phyloP scores from a whole-genome alignment of 306 rosid species.

The Rosa rugosa region DNA sequence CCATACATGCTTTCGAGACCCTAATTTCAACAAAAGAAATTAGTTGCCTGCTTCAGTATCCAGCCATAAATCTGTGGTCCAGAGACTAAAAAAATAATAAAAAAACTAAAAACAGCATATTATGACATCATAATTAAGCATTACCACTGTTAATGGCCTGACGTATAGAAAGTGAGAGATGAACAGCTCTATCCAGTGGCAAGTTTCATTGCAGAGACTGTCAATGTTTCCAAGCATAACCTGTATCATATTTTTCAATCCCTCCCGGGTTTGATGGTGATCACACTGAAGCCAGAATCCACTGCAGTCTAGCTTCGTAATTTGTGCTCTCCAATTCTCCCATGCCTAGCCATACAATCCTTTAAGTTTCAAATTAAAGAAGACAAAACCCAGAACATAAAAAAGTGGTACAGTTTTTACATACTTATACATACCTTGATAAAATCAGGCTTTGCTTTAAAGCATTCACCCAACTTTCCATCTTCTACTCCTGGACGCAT shows the following conservation, averaged over 20 bases:
- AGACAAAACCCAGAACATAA: conserved; percentile 8
- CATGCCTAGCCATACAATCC: conserved; percentile 60
- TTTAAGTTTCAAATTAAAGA: conserved; percentile 18
- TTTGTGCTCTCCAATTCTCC: conserved; percentile 92
- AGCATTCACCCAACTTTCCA: conserved; percentile 79
- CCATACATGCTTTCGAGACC: conserved; percentile 85
- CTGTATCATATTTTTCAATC: conserved; percentile 82
- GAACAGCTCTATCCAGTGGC: conserved; percentile 80
- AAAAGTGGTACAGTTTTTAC: conserved; percentile 1
- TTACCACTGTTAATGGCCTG: conserved; percentile 81
- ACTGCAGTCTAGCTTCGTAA: conserved; percentile 82
- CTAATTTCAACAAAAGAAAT: conserved; percentile 36
- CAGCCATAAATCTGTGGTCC: neutral
- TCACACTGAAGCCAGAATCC: conserved; percentile 76
- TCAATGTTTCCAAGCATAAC: conserved; percentile 78
- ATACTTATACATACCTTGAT: conserved; percentile 52
- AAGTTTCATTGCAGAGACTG: conserved; percentile 60
- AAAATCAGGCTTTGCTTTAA: conserved; percentile 81
- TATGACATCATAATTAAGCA: conserved; percentile 5
- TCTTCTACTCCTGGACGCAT: conserved; percentile 57
- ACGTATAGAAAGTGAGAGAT: conserved; percentile 74
- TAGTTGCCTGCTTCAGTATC: conserved; percentile 26
- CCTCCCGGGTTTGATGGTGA: conserved; percentile 68
- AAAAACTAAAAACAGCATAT: neutral
- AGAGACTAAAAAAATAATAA: neutral